These are phyloP conservation scores for Epicoccum sorghinum DNA, from an alignment of 2,329 filamentous ascomycete genomes.

Conservation along the genomic window DNA sequence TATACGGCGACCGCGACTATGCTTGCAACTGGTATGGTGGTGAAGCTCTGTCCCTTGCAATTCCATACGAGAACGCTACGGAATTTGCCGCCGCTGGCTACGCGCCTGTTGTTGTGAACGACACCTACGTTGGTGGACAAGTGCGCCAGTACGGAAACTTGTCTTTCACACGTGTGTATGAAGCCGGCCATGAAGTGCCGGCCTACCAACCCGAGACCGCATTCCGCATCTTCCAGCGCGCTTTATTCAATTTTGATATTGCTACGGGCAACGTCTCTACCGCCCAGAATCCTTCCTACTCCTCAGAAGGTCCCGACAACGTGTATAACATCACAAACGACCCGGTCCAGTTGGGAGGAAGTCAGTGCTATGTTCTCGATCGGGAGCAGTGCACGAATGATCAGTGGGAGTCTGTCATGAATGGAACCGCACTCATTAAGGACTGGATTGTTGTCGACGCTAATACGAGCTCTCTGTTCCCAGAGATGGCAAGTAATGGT, in stretches of 20 bases:
- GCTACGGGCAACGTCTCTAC: slow-evolving; percentile 59
- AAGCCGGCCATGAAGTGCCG: slow-evolving; percentile 60
- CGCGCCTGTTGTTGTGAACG: slow-evolving; percentile 71
- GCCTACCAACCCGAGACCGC: slow-evolving; percentile 56
- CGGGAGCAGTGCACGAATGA: slow-evolving; percentile 36
- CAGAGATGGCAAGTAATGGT: slow-evolving; percentile 28
- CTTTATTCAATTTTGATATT: slow-evolving; percentile 58
- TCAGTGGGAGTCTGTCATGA: slow-evolving; percentile 42
- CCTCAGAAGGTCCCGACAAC: slow-evolving; percentile 42
- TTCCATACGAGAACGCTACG: slow-evolving; percentile 59
- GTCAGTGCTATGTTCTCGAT: slow-evolving; percentile 44
- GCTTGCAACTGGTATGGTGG: slow-evolving; percentile 73
- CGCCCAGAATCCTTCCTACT: slow-evolving; percentile 47
- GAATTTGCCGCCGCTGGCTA: slow-evolving; percentile 73
- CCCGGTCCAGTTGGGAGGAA: slow-evolving; percentile 48
- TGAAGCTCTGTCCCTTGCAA: slow-evolving; percentile 68
- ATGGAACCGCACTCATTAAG: slow-evolving; percentile 37
- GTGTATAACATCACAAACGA: slow-evolving; percentile 55
- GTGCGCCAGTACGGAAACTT: slow-evolving; percentile 78
- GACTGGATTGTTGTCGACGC: slow-evolving; percentile 45
- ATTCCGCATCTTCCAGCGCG: slow-evolving; percentile 60
- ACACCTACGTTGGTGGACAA: slow-evolving; percentile 70
- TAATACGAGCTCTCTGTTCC: slow-evolving; percentile 40
- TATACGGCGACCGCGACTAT: slow-evolving; percentile 48
- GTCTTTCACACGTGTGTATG: slow-evolving; percentile 58